These are phyloP conservation scores for Durio zibethinus DNA, from an alignment of 345 rosid genomes.

Conservation along the genomic window DNA sequence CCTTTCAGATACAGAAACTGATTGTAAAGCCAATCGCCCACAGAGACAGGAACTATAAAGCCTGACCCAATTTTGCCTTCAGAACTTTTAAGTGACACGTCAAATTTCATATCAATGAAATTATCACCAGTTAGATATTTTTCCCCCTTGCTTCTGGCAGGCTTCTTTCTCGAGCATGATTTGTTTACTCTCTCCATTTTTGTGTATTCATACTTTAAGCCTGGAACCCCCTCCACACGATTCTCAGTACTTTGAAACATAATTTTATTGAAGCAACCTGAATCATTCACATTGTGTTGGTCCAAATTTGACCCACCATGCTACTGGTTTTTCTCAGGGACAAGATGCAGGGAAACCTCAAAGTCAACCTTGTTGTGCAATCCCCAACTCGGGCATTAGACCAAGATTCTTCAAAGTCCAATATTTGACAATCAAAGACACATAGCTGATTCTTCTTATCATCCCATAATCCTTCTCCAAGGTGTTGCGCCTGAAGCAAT, in stretches of 20 bases:
- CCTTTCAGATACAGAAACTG: not conserved
- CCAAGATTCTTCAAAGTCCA: slow-evolving; percentile 27
- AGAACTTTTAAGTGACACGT: slow-evolving; percentile 23
- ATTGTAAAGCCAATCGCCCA: slow-evolving; percentile 26
- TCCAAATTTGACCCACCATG: slow-evolving; percentile 36
- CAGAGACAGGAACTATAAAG: slow-evolving; percentile 33
- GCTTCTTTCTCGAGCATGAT: slow-evolving; percentile 27
- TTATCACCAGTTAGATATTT: slow-evolving; percentile 29
- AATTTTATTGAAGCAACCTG: slow-evolving; percentile 32
- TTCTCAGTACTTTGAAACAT: slow-evolving; percentile 14
- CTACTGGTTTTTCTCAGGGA: slow-evolving; percentile 25
- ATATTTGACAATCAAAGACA: slow-evolving; percentile 31
- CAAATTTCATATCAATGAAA: slow-evolving; percentile 35
- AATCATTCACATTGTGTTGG: slow-evolving; percentile 22
- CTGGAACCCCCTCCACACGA: not conserved
- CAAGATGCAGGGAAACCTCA: slow-evolving; percentile 33
- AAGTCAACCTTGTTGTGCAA: slow-evolving; percentile 36
- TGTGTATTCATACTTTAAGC: slow-evolving; percentile 38
- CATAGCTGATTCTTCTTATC: slow-evolving; percentile 28
- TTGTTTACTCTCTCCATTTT: slow-evolving; percentile 25
- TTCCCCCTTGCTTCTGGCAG: slow-evolving; percentile 14
- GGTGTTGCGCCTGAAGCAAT: too few species aligned
- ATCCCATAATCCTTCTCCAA: slow-evolving; percentile 58
- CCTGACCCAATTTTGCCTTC: slow-evolving; percentile 31
- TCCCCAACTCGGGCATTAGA: slow-evolving; percentile 36